Conservation (phyloP, 2,329 filamentous ascomycete species). For the Calonectria honghensis region DNA sequence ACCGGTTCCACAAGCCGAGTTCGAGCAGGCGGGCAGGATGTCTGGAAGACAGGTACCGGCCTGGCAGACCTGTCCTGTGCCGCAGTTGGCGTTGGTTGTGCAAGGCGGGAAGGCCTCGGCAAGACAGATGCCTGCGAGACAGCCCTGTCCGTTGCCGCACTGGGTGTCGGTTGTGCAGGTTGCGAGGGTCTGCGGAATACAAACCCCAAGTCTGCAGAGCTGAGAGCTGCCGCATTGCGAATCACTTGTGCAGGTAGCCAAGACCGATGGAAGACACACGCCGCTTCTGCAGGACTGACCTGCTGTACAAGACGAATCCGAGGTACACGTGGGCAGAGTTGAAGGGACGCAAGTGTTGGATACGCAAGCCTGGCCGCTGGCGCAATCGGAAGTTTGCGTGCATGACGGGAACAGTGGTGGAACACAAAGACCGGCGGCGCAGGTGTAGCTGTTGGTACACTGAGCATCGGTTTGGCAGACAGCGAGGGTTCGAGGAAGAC, state of each 20-base stretch:
- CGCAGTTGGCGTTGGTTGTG: conserved; percentile 3
- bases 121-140: conserved; percentile 29
- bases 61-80: conserved; percentile 23
- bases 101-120: conserved; percentile 11
- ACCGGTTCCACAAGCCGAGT: neutral
- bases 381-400: conserved; percentile 13
- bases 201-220: conserved; percentile 22
- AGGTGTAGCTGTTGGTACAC: conserved; percentile 4
- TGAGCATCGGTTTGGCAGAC: neutral
- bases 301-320: conserved; percentile 7
- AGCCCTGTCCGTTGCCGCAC: conserved; percentile 16
- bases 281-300: conserved; percentile 19
- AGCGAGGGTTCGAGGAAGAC: conserved; percentile 20
- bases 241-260: conserved; percentile 19
- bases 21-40: conserved; percentile 2
- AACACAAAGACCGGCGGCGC: conserved; percentile 17
- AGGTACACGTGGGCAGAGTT: conserved; percentile 13
- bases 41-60: conserved; percentile 24
- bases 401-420: conserved; percentile 20
- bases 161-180: conserved; percentile 7
- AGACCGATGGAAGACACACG: conserved; percentile 17
- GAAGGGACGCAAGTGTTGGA: conserved; percentile 27
- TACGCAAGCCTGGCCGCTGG: conserved; percentile 8
- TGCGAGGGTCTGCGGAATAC: conserved; percentile 22
- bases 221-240: conserved; percentile 14